A percentile compares a stretch with the other conserved stretches of the same genome.
Conservation (phyloP, 768 basidiomycete species). For the Suillus bovinus region DNA sequence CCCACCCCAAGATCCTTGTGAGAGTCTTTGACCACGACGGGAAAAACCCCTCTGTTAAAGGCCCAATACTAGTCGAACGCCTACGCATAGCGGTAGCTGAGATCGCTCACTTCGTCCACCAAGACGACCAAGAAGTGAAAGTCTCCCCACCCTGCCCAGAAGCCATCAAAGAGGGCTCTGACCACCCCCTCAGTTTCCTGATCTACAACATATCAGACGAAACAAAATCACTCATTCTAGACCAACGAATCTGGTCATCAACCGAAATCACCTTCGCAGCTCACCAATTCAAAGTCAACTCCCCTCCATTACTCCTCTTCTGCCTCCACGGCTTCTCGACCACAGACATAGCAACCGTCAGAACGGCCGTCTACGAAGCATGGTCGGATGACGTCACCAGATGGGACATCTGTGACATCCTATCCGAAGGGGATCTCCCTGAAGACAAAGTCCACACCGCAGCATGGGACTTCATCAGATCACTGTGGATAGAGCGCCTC, state of each 20-base stretch:
- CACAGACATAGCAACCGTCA: neutral
- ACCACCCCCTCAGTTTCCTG: neutral
- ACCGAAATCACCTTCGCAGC: neutral
- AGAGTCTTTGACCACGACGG: slow-evolving; percentile 3
- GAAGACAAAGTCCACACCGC: fast-evolving
- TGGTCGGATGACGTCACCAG: neutral
- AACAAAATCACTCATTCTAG: neutral
- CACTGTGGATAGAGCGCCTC: neutral
- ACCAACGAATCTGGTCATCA: neutral
- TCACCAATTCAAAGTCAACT: neutral
- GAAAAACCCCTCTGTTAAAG: neutral
- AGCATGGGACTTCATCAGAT: neutral
- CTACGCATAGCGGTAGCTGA: neutral
- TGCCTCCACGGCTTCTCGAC: neutral
- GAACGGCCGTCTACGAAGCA: fast-evolving
- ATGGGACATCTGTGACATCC: neutral
- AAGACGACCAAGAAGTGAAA: neutral
- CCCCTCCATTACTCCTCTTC: neutral
- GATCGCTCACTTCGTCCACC: neutral
- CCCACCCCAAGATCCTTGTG: neutral
- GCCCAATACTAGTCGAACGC: neutral
- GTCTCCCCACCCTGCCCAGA: neutral
- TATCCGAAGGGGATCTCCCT: neutral
- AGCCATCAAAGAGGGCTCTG: neutral
- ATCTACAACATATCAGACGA: neutral